Conservation (phyloP, 2,329 filamentous ascomycete species). For the Aureobasidium sp. region DNA sequence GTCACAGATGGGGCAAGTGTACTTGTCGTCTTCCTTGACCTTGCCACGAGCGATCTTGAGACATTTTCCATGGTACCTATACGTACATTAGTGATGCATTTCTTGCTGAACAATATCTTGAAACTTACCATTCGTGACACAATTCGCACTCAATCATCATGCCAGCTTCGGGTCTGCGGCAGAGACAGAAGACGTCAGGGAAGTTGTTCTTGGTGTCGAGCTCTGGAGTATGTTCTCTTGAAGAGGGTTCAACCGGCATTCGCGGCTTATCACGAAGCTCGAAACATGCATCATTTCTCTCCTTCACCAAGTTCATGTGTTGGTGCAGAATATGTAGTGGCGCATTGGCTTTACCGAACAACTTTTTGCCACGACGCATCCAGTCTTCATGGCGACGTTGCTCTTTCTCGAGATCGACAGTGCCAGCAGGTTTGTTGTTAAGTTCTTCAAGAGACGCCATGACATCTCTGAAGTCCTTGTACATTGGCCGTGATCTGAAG, state of each 20-base stretch:
- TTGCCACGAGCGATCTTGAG: slow-evolving; percentile 96
- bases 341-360: slow-evolving; percentile 97
- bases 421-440: slow-evolving; percentile 86
- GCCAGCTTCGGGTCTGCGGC: slow-evolving; percentile 81
- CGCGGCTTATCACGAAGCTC: slow-evolving; percentile 83
- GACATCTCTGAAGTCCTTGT: slow-evolving; percentile 81
- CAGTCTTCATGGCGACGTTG: slow-evolving; percentile 95
- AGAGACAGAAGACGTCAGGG: slow-evolving; percentile 87
- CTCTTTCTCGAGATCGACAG: slow-evolving; percentile 86
- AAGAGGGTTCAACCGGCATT: slow-evolving; percentile 84
- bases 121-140: slow-evolving; percentile 81
- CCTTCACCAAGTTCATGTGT: slow-evolving; percentile 88
- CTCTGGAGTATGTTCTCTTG: slow-evolving; percentile 64
- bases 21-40: slow-evolving; percentile 97
- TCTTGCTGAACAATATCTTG: neutral
- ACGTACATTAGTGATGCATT: neutral
- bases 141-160: slow-evolving; percentile 99
- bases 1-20: slow-evolving; percentile 96
- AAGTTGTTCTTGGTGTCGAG: slow-evolving; percentile 29
- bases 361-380: slow-evolving; percentile 97
- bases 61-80: slow-evolving; percentile 94
- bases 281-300: slow-evolving; percentile 85
- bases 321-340: slow-evolving; percentile 90
- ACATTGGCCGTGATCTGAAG: slow-evolving; percentile 72
- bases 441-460: slow-evolving; percentile 80